Conservation (phyloP, 2,329 filamentous ascomycete species). For the Curvularia sp. region DNA sequence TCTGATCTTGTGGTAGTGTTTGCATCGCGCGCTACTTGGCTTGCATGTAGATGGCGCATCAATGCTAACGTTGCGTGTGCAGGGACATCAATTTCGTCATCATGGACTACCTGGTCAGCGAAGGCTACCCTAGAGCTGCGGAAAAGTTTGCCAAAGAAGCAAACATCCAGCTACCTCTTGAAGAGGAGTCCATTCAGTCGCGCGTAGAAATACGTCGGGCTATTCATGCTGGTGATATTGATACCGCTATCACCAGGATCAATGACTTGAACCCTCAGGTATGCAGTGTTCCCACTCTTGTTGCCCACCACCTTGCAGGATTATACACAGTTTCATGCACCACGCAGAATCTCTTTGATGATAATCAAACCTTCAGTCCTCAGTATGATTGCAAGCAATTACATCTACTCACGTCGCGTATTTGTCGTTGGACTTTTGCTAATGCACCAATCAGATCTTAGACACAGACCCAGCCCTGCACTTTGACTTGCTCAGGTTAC, state of each 20-base stretch:
- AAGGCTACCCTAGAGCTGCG: conserved; percentile 91
- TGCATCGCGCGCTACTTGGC: conserved; percentile 18
- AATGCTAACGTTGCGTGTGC: conserved; percentile 36
- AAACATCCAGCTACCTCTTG: conserved; percentile 77
- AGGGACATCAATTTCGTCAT: conserved; percentile 96
- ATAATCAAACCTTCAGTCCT: conserved; percentile 83
- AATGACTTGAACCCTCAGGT: conserved; percentile 94
- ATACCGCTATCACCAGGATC: conserved; percentile 82
- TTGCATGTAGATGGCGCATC: conserved; percentile 5
- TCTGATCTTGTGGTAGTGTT: conserved; percentile 61
- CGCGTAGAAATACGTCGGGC: conserved; percentile 83
- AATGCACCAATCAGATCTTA: conserved; percentile 70
- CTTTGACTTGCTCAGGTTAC: conserved; percentile 86
- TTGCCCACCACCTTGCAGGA: conserved; percentile 68
- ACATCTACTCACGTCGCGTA: conserved; percentile 14
- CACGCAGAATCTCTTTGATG: conserved; percentile 97
- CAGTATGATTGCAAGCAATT: conserved; percentile 70
- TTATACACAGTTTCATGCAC: conserved; percentile 99
- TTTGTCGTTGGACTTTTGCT: conserved; percentile 29
- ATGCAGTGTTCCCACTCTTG: conserved; percentile 52
- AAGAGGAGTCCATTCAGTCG: conserved; percentile 74
- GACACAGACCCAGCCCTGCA: conserved; percentile 84
- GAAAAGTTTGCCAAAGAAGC: conserved; percentile 94
- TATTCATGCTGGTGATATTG: conserved; percentile 85
- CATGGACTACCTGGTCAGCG: conserved; percentile 95